Evolutionary conservation across 2,329 filamentous ascomycete genomes (phyloP).

Genomic region (Botryosphaeria dothidea): DNA sequence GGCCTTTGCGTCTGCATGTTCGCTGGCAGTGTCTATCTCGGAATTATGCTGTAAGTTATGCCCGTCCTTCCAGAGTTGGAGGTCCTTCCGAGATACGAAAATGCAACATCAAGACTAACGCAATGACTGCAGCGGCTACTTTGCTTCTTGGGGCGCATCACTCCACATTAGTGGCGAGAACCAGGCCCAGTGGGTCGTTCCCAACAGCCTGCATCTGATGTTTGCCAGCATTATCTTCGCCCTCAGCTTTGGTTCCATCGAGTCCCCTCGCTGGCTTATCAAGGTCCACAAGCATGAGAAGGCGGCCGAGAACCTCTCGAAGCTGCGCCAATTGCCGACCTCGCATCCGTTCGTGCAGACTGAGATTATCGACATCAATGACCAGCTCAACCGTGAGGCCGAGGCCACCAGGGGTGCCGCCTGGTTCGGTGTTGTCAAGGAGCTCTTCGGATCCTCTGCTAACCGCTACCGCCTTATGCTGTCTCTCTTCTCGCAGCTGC

Average conservation of each 20-base stretch:
- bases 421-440: slow-evolving; percentile 66
- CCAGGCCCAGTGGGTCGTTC: slow-evolving; percentile 59
- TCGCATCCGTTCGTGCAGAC: slow-evolving; percentile 63
- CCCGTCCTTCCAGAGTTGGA: neutral
- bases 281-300: slow-evolving; percentile 63
- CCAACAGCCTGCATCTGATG: slow-evolving; percentile 75
- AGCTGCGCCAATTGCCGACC: slow-evolving; percentile 59
- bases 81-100: neutral
- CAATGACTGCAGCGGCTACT: slow-evolving; percentile 57
- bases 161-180: slow-evolving; percentile 52
- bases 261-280: slow-evolving; percentile 71
- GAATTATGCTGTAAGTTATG: slow-evolving; percentile 61
- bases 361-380: slow-evolving; percentile 66
- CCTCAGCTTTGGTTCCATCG: slow-evolving; percentile 67
- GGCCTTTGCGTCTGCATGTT: slow-evolving; percentile 74
- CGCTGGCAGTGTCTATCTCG: slow-evolving; percentile 71
- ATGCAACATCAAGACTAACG: neutral
- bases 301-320: slow-evolving; percentile 57
- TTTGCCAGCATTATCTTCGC: slow-evolving; percentile 72
- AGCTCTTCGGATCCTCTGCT: slow-evolving; percentile 66
- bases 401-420: slow-evolving; percentile 68
- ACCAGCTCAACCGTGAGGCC: slow-evolving; percentile 67
- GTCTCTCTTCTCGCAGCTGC: slow-evolving; percentile 66
- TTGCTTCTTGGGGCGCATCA: slow-evolving; percentile 61
- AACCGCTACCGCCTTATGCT: slow-evolving; percentile 76